A percentile compares a stretch with the other conserved stretches of the same genome.
Evolutionary conservation across 257 asterid genomes (phyloP).

Genomic region (Ajuga chamaepitys): DNA sequence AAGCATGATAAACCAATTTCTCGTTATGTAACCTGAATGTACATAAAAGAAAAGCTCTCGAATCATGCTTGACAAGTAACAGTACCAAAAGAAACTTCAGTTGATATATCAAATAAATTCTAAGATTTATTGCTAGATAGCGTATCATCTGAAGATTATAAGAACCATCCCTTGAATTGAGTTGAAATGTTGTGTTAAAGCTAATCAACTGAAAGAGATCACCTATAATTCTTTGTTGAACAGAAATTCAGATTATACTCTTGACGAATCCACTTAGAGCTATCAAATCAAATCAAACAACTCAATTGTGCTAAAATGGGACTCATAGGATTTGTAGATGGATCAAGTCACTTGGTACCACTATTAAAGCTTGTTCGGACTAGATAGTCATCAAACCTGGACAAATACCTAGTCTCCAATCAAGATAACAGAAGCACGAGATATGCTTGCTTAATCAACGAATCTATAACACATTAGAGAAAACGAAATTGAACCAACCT

Average conservation of each 20-base stretch:
- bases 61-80: neutral
- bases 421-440: neutral
- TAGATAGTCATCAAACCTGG: neutral
- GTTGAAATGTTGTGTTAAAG: neutral
- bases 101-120: neutral
- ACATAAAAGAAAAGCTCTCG: neutral
- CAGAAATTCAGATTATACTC: constrained; percentile 9
- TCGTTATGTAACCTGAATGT: neutral
- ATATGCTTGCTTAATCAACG: neutral
- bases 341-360: neutral
- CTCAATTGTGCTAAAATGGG: neutral
- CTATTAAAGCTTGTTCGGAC: neutral
- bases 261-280: constrained; percentile 12
- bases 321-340: neutral
- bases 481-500: constrained; percentile 38
- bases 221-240: neutral
- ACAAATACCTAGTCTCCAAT: neutral
- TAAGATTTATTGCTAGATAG: neutral
- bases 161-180: neutral
- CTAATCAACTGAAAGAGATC: constrained; percentile 1
- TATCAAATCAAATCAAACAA: neutral
- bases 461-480: neutral
- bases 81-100: neutral
- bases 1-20: neutral
- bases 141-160: neutral